Percentiles rank a stretch among this genome's conserved stretches.
These are phyloP conservation scores for Paramecium caudatum DNA, from an alignment of 73 alveolate genomes.

Conservation along the genomic window DNA sequence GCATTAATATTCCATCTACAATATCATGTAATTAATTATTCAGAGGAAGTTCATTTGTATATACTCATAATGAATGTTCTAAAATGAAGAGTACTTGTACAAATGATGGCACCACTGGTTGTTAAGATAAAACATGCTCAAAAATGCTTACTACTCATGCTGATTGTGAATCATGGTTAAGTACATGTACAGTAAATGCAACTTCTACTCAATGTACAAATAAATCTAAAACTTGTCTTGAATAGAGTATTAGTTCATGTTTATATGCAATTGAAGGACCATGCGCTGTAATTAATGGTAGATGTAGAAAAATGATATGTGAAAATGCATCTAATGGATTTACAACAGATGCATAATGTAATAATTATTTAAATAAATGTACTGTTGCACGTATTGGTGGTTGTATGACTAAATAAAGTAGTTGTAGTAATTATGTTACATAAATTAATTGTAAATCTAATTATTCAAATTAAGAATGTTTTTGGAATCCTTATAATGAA, in stretches of 20 bases:
- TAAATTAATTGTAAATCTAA: not conserved
- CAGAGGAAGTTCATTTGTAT: not conserved
- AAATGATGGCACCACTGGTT: not conserved
- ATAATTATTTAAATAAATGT: not conserved
- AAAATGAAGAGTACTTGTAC: not conserved
- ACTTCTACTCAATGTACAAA: not conserved
- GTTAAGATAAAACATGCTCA: slow-evolving; percentile 7
- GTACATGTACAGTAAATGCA: not conserved
- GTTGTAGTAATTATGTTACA: slow-evolving; percentile 8
- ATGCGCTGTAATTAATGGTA: not conserved
- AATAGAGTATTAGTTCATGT: not conserved
- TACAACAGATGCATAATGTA: not conserved
- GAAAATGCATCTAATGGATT: not conserved
- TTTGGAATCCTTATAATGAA: not conserved
- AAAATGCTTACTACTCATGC: slow-evolving; percentile 49
- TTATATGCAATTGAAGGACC: not conserved
- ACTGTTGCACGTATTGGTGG: slow-evolving; percentile 14
- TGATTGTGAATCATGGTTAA: not conserved
- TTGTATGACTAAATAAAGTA: not conserved
- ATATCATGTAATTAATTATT: not conserved
- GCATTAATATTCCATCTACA: not conserved
- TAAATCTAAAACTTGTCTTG: not conserved
- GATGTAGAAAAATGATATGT: not conserved
- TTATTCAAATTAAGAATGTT: not conserved
- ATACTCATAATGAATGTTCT: not conserved